Evolutionary conservation across 2,329 filamentous ascomycete species (phyloP), one percentile per base, ranked within the genome.

Genomic region (Hyphodiscus sp.): DNA sequence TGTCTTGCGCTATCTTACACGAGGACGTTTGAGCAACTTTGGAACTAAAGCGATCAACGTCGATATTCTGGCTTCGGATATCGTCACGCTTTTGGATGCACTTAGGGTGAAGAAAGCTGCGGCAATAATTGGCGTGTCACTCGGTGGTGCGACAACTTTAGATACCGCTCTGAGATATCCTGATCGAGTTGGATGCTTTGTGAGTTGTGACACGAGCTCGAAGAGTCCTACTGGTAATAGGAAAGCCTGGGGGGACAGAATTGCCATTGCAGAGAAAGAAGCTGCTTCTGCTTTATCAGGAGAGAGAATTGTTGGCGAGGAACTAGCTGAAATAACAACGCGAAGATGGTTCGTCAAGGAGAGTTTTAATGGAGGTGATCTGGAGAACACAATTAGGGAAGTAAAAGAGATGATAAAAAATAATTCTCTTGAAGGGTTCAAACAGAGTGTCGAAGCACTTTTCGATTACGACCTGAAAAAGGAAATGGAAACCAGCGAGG

Each of bases 131-230:
- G 90, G 90, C 19, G 89, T 95, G 2, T 89, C 84, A 38, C 82
- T 94, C 68, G 90, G 90, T 58, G 90, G 90, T 50, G 88, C 86
- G 1, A 94, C 89, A 1, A 77, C 85, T 1, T 78, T 94, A 48
- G 85, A 86, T 66, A 83, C 87, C 49, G 85, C 86, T 0, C 78
- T 95, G 49, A 76, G 76, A 42, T 78, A 88, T 62, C 85, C 87
- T 0, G 58, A 72, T 1, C 76, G 81, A 44, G 70, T 90, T 15
- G 67, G 63, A 1, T 75, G 75, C 7, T 87, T 91, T 67, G 74
- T 92, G 20, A 78, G 85, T 2, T 91, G 88, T 69, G 89, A 94
- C 69, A 95, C 89, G 65, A 92, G 91, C 68, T 78, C 81, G 8
- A 77, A 81, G 5, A 83, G 85, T 0, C 89, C 86, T 55, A 73